A percentile compares a stretch with the other conserved stretches of the same genome.
Evolutionary conservation across 176 grass and related monocot genomes (phyloP).

Genomic region (Avena eriantha): DNA sequence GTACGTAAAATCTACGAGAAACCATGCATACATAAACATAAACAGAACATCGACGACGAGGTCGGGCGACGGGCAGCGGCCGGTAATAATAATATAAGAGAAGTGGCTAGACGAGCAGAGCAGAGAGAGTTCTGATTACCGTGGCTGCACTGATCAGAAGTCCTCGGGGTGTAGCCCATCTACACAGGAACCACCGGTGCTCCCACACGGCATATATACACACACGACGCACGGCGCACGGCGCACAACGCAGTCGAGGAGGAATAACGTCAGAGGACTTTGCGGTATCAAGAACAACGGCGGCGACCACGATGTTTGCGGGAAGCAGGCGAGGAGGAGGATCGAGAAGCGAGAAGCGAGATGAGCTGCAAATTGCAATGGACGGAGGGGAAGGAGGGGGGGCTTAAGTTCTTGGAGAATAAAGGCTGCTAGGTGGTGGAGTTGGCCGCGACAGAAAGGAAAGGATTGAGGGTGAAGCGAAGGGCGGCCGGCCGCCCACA

Average conservation of each 20-base stretch:
- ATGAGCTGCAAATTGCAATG: slow-evolving; percentile 18
- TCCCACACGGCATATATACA: slow-evolving; percentile 40
- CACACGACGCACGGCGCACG: background rate
- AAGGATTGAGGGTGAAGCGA: slow-evolving; percentile 63
- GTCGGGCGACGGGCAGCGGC: slow-evolving; percentile 3
- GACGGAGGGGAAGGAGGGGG: slow-evolving; percentile 25
- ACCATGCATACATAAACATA: background rate
- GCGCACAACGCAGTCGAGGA: too few relatives aligned
- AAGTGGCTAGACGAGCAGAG: background rate
- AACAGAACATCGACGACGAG: background rate
- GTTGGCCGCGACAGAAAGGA: slow-evolving; percentile 68
- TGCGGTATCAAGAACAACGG: slow-evolving; percentile 25
- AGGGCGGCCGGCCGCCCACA: slow-evolving; percentile 44
- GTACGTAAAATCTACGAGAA: slow-evolving; percentile 23
- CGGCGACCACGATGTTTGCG: slow-evolving; percentile 43
- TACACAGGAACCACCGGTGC: slow-evolving; percentile 22
- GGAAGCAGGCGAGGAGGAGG: slow-evolving; percentile 19
- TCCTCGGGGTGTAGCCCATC: slow-evolving; percentile 48
- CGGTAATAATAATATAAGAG: background rate
- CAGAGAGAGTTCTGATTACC: slow-evolving; percentile 25
- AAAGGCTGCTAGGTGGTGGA: slow-evolving; percentile 44
- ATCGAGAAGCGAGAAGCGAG: background rate
- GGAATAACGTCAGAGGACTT: slow-evolving; percentile 36
- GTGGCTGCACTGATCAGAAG: slow-evolving; percentile 20
- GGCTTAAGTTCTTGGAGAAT: slow-evolving; percentile 57